Conservation (phyloP, 352 stramenopile species). For the Globisporangium ultimum region DNA sequence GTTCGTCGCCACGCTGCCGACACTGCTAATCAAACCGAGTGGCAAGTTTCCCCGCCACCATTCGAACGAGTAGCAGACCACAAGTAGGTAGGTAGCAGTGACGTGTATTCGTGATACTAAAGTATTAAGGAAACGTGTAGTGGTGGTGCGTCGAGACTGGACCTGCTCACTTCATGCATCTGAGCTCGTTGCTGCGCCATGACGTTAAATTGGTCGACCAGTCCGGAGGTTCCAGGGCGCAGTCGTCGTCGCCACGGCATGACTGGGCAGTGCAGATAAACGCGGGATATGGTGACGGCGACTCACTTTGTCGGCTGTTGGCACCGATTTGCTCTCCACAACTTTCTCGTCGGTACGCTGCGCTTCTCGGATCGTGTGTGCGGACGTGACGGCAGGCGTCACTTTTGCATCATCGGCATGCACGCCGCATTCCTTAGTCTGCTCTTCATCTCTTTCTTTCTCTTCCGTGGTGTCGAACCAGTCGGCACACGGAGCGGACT, state of each 20-base stretch:
- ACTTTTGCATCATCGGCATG: no score
- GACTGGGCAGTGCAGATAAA: neutral
- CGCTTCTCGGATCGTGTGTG: neutral
- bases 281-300: conserved; percentile 8
- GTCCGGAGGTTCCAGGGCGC: conserved; percentile 10
- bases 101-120: no score
- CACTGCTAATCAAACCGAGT: conserved; percentile 41
- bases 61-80: no score
- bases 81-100: no score
- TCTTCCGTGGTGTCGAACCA: conserved; percentile 27
- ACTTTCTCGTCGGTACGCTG: neutral
- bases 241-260: neutral
- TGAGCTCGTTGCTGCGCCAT: no score
- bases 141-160: neutral
- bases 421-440: neutral
- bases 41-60: conserved; percentile 25
- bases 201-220: conserved; percentile 13
- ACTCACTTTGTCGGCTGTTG: conserved; percentile 4
- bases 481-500: conserved; percentile 21
- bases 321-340: neutral
- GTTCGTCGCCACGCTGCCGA: conserved; percentile 39
- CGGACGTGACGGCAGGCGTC: neutral
- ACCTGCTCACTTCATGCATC: no score
- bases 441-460: neutral
- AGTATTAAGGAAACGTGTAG: no score